phyloP scores from a whole-genome alignment of 305 asterid species.

The Fraxinus velutina region DNA sequence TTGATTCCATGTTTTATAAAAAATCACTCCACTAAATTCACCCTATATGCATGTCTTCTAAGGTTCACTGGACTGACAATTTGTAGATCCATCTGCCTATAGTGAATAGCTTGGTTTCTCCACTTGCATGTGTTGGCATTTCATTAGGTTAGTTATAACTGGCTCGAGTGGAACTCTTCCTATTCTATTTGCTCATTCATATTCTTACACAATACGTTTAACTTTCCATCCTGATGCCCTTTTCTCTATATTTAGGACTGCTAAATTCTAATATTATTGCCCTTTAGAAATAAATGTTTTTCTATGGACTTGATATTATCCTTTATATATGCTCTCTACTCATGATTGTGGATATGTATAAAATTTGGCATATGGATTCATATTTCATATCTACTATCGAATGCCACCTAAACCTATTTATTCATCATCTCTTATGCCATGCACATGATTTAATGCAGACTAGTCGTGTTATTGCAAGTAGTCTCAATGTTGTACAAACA shows the following conservation, averaged over 20 bases:
- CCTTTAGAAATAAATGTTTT: neutral
- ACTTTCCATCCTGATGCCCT: neutral
- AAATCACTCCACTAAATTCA: neutral
- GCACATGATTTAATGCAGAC: constrained; percentile 54
- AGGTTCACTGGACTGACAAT: neutral
- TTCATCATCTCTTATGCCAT: constrained; percentile 15
- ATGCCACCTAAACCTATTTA: neutral
- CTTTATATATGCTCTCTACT: neutral
- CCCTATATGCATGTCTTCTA: neutral
- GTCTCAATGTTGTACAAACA: constrained; percentile 81
- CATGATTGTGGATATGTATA: neutral
- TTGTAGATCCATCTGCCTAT: neutral
- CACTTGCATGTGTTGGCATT: neutral
- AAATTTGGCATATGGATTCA: neutral
- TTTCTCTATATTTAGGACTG: neutral
- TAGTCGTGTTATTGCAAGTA: constrained; percentile 59
- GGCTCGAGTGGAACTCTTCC: neutral
- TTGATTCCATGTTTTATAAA: neutral
- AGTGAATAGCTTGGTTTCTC: neutral
- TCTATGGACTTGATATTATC: neutral
- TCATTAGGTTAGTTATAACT: neutral
- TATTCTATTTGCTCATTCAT: neutral
- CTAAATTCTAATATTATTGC: neutral
- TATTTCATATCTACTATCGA: neutral
- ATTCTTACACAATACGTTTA: neutral